These are phyloP conservation scores for Psidium guajava DNA, from an alignment of 345 rosid genomes.

Conservation along the genomic window DNA sequence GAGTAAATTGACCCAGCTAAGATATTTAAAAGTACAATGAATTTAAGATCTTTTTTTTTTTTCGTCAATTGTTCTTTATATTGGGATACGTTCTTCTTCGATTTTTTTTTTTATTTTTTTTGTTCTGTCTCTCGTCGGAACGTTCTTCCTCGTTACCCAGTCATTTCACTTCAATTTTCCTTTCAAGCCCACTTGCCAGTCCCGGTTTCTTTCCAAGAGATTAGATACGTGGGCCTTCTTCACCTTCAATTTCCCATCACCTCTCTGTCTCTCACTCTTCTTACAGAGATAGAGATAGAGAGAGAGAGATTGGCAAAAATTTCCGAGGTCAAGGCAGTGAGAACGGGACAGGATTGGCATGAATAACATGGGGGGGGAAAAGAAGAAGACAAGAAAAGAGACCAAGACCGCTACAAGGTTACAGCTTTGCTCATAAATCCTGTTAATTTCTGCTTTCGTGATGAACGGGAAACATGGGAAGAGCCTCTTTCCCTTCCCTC, in stretches of 20 bases:
- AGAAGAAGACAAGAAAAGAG: neutral
- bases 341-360: neutral
- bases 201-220: neutral
- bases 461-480: neutral
- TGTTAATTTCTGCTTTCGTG: neutral
- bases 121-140: too few relatives aligned
- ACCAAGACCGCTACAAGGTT: neutral
- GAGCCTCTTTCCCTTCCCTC: neutral
- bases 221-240: neutral
- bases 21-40: too few relatives aligned
- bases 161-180: neutral
- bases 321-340: neutral
- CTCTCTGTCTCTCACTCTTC: too few relatives aligned
- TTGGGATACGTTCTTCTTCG: too few relatives aligned
- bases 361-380: neutral
- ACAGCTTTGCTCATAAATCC: neutral
- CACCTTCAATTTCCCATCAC: neutral
- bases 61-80: too few relatives aligned
- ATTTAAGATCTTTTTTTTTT: too few relatives aligned
- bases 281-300: accelerated
- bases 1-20: too few relatives aligned
- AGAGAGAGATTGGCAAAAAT: neutral
- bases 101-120: too few relatives aligned
- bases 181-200: neutral
- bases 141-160: neutral